Conservation (phyloP, 2,329 filamentous ascomycete genomes). For the Calonectria pseudoturangicola region DNA sequence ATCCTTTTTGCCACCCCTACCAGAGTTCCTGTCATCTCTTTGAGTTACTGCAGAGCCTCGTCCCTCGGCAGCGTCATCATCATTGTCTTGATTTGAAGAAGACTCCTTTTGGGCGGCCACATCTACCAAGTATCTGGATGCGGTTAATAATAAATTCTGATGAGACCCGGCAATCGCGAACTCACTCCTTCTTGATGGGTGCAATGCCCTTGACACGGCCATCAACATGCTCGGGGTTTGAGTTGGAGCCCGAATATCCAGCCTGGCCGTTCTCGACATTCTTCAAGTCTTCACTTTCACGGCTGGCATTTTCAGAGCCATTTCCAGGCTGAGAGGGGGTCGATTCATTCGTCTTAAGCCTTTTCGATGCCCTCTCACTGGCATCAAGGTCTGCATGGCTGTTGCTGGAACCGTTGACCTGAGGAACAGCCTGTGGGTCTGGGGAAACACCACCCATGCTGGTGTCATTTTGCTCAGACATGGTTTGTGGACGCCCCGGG, state of each 20-base stretch:
- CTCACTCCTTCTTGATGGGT: conserved; percentile 83
- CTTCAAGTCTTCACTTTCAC: conserved; percentile 32
- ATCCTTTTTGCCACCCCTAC: conserved; percentile 61
- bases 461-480: conserved; percentile 54
- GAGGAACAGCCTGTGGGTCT: conserved; percentile 42
- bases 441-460: conserved; percentile 49
- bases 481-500: conserved; percentile 35
- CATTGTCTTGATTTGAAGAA: conserved; percentile 55
- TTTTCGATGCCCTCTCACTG: conserved; percentile 72
- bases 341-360: conserved; percentile 71
- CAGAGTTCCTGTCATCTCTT: conserved; percentile 74
- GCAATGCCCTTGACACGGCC: conserved; percentile 75
- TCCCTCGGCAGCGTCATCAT: conserved; percentile 71
- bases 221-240: conserved; percentile 47
- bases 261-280: conserved; percentile 45
- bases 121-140: conserved; percentile 65
- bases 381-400: conserved; percentile 32
- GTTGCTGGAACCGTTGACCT: conserved; percentile 46
- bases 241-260: conserved; percentile 33
- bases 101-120: conserved; percentile 53
- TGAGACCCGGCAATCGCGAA: conserved; percentile 31
- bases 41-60: conserved; percentile 64
- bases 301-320: conserved; percentile 45
- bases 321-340: conserved; percentile 43
- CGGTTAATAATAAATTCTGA: conserved; percentile 25